Evolutionary conservation across 495 filamentous ascomycete genomes (phyloP).

Genomic region (Trichoderma parareesei): DNA sequence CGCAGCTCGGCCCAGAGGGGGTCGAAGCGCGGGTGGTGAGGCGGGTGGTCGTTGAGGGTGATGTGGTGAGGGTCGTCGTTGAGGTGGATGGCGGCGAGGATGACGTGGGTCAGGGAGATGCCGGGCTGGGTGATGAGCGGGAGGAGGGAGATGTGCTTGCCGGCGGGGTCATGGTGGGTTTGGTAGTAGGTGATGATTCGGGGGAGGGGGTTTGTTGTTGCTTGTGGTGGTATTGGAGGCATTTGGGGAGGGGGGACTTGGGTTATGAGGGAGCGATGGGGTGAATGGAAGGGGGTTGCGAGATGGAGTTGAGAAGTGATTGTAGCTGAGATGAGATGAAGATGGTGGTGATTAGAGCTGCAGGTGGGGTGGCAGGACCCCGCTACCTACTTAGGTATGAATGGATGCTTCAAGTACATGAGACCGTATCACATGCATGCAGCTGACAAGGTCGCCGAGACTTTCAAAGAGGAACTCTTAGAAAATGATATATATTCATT

Average conservation of each 20-base stretch:
- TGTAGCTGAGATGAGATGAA: too few relatives aligned
- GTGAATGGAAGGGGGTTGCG: too few relatives aligned
- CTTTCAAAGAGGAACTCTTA: too few relatives aligned
- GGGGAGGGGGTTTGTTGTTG: background rate
- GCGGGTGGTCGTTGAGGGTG: constrained; percentile 68
- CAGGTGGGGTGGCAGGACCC: too few relatives aligned
- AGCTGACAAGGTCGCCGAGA: too few relatives aligned
- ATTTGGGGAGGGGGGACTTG: background rate
- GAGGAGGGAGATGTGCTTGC: constrained; percentile 60
- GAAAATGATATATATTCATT: too few relatives aligned
- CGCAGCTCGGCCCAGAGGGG: constrained; percentile 61
- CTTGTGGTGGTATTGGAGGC: constrained; percentile 12
- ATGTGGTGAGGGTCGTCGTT: constrained; percentile 48
- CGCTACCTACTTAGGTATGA: too few relatives aligned
- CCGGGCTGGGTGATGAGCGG: constrained; percentile 55
- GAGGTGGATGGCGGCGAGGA: constrained; percentile 70
- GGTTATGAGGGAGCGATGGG: background rate
- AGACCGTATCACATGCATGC: too few relatives aligned
- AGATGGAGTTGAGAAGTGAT: too few relatives aligned
- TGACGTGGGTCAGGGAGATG: constrained; percentile 56
- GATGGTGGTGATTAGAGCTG: too few relatives aligned
- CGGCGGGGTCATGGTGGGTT: constrained; percentile 36
- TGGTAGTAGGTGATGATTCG: constrained; percentile 23
- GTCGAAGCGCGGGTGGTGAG: constrained; percentile 43
- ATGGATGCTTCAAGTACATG: too few relatives aligned